A percentile compares a stretch with the other conserved stretches of the same genome.
Evolutionary conservation across 176 grass and related monocot species (phyloP).

Genomic region (Ensete glaucum): DNA sequence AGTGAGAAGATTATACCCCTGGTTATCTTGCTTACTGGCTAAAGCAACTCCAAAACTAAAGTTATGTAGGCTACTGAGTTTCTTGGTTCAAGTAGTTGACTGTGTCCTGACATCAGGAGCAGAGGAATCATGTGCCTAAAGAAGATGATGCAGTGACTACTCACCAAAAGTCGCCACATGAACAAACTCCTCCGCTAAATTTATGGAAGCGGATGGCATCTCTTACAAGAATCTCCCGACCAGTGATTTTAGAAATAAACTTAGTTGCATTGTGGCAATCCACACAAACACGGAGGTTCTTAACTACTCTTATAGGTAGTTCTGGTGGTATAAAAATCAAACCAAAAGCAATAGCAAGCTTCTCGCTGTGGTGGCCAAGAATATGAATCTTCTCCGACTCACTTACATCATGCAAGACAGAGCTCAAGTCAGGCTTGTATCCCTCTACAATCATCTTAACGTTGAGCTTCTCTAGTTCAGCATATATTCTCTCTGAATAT

Average conservation of each 20-base stretch:
- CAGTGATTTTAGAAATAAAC: conserved; percentile 54
- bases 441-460: conserved; percentile 48
- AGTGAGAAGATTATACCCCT: neutral
- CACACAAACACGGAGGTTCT: conserved; percentile 49
- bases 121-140: neutral
- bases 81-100: too few relatives aligned
- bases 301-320: conserved; percentile 52
- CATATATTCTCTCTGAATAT: conserved; percentile 43
- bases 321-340: conserved; percentile 50
- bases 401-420: conserved; percentile 47
- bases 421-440: conserved; percentile 55
- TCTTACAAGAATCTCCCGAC: conserved; percentile 56
- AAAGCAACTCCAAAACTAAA: neutral
- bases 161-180: conserved; percentile 69
- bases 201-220: conserved; percentile 62
- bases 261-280: conserved; percentile 73
- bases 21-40: neutral
- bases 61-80: neutral
- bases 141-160: neutral
- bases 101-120: neutral
- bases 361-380: conserved; percentile 58
- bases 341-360: conserved; percentile 64
- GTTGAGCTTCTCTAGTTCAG: conserved; percentile 43
- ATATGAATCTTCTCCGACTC: conserved; percentile 57
- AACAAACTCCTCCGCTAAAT: conserved; percentile 47